These are phyloP conservation scores for Persicaria tinctoria DNA, from an alignment of 148 eudicot genomes.

Conservation along the genomic window DNA sequence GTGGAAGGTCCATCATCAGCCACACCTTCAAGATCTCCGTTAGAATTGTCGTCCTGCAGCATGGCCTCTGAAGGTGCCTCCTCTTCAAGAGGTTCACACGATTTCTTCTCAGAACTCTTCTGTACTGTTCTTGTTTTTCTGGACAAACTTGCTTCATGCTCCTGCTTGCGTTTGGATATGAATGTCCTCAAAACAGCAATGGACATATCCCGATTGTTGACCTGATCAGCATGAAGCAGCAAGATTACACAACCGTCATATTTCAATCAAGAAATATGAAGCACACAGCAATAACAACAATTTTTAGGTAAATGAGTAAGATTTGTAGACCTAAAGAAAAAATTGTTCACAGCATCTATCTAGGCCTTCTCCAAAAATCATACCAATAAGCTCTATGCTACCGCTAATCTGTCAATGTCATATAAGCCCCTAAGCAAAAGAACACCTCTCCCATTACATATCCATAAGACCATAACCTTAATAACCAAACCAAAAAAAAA, in stretches of 20 bases:
- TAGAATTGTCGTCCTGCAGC: constrained; percentile 29
- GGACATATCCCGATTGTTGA: constrained; percentile 87
- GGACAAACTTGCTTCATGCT: constrained; percentile 49
- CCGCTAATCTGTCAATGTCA: not conserved
- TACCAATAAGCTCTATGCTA: not conserved
- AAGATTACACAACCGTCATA: not conserved
- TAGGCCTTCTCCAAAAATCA: not conserved
- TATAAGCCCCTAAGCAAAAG: not conserved
- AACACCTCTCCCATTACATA: not conserved
- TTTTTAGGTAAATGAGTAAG: not conserved
- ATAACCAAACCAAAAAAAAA: not conserved
- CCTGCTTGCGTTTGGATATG: constrained; percentile 70
- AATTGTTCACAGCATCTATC: not conserved
- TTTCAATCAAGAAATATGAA: constrained; percentile 20
- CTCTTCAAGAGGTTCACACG: constrained; percentile 21
- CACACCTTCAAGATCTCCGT: constrained; percentile 41
- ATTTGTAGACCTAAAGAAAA: not conserved
- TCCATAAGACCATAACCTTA: not conserved
- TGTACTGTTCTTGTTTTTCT: constrained; percentile 38
- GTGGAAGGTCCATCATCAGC: constrained; percentile 41
- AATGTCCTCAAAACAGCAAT: constrained; percentile 91
- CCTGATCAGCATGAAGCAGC: constrained; percentile 35
- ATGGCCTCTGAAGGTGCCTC: constrained; percentile 31
- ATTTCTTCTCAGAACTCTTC: constrained; percentile 25
- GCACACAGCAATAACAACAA: not conserved